Percentiles rank a stretch among this genome's conserved stretches.
These are phyloP conservation scores for Suhomyces bokatorum DNA, from an alignment of 1,139 yeast species.

Conservation along the genomic window DNA sequence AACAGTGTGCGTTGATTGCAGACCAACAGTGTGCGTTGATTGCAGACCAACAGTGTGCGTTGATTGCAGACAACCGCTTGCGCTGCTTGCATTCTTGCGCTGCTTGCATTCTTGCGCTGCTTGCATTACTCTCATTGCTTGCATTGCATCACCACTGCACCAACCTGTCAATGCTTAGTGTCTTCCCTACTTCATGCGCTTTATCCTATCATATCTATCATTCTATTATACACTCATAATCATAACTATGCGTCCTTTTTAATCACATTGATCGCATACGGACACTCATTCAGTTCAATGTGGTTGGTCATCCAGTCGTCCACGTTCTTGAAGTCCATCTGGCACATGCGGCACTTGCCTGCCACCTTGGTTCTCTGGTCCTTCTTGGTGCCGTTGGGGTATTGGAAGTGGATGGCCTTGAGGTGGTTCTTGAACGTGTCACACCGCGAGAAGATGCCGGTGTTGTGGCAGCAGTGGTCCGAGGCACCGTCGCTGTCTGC, in stretches of 20 bases:
- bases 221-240: conserved; percentile 10
- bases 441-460: conserved; percentile 83
- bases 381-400: conserved; percentile 85
- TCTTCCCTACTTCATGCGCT: too few relatives aligned
- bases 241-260: conserved; percentile 10
- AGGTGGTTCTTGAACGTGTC: conserved; percentile 91
- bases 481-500: conserved; percentile 12
- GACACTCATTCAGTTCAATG: conserved; percentile 60
- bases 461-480: conserved; percentile 66
- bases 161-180: too few relatives aligned
- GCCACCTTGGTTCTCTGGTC: conserved; percentile 65
- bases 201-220: conserved; percentile 5
- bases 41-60: too few relatives aligned
- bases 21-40: too few relatives aligned
- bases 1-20: too few relatives aligned
- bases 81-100: too few relatives aligned
- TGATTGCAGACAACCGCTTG: too few relatives aligned
- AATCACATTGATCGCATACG: conserved; percentile 24
- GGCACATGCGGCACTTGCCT: conserved; percentile 81
- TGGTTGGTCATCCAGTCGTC: conserved; percentile 80
- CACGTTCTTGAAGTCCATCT: conserved; percentile 59
- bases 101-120: too few relatives aligned
- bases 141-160: too few relatives aligned
- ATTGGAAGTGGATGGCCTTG: conserved; percentile 85
- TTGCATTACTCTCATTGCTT: too few relatives aligned